Evolutionary conservation across 805 yeast genomes (phyloP).

Genomic region (Hanseniaspora clermontiae): DNA sequence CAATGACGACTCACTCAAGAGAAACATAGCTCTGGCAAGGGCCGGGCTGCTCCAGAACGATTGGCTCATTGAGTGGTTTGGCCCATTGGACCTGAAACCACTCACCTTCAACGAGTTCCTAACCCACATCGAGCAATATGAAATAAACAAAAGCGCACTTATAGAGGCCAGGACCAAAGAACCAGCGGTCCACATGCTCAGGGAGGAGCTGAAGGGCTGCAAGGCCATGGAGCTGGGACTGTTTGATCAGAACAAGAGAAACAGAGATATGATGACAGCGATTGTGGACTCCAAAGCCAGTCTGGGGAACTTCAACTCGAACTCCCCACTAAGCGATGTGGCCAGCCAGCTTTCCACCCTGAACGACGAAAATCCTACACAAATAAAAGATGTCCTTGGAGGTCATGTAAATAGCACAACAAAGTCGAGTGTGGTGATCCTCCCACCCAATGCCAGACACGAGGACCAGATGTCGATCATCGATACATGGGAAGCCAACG

Average conservation of each 20-base stretch:
- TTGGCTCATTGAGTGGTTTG: slow-evolving; percentile 39
- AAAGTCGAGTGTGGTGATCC: background rate
- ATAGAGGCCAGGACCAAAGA: slow-evolving; percentile 17
- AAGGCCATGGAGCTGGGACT: slow-evolving; percentile 11
- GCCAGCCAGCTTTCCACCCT: slow-evolving; percentile 5
- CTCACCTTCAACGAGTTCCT: slow-evolving; percentile 33
- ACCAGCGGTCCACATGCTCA: background rate
- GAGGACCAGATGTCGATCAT: slow-evolving; percentile 22
- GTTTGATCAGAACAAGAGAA: slow-evolving; percentile 16
- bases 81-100: slow-evolving; percentile 47
- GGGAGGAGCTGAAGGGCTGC: slow-evolving; percentile 15
- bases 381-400: background rate
- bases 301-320: background rate
- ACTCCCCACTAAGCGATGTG: slow-evolving; percentile 7
- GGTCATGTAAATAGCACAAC: background rate
- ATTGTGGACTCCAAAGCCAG: slow-evolving; percentile 16
- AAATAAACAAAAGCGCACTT: slow-evolving; percentile 18
- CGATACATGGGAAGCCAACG: slow-evolving; percentile 26
- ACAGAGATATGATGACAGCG: slow-evolving; percentile 15
- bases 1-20: slow-evolving; percentile 25
- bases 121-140: slow-evolving; percentile 24
- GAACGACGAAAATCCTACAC: background rate
- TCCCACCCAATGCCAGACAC: slow-evolving; percentile 11
- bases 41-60: slow-evolving; percentile 40
- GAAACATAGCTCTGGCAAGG: slow-evolving; percentile 28